Percentiles rank a stretch among this genome's conserved stretches.
Evolutionary conservation across 176 grass and related monocot genomes (phyloP).

Genomic region (Tillandsia fasciculata): DNA sequence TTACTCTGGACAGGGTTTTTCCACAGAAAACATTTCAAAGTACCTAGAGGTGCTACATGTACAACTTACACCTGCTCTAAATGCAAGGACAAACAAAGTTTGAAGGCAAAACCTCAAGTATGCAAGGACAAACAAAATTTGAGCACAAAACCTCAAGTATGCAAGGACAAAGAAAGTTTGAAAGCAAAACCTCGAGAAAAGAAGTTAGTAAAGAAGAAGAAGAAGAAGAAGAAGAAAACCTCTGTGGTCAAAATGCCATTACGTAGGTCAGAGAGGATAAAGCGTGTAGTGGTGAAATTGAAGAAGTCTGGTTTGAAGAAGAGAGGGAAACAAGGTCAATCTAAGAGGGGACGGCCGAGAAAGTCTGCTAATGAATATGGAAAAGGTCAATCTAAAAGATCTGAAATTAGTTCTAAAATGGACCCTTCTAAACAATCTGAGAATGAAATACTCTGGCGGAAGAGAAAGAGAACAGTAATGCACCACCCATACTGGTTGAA

Average conservation of each 20-base stretch:
- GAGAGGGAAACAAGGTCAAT: constrained; percentile 32
- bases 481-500: constrained; percentile 85
- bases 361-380: constrained; percentile 21
- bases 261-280: constrained; percentile 35
- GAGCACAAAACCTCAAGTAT: constrained; percentile 24
- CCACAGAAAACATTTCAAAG: constrained; percentile 88
- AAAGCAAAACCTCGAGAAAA: constrained; percentile 13
- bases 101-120: constrained; percentile 23
- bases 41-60: constrained; percentile 47
- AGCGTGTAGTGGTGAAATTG: constrained; percentile 36
- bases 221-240: constrained; percentile 33
- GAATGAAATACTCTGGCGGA: constrained; percentile 29
- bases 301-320: constrained; percentile 33
- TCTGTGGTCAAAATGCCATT: neutral
- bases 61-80: constrained; percentile 62
- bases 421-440: constrained; percentile 26
- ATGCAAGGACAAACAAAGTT: constrained; percentile 52
- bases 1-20: constrained; percentile 62
- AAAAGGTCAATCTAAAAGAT: constrained; percentile 35
- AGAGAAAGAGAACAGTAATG: constrained; percentile 65
- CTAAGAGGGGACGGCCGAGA: constrained; percentile 21
- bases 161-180: constrained; percentile 13
- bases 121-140: constrained; percentile 19
- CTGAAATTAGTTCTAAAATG: constrained; percentile 50
- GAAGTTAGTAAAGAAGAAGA: constrained; percentile 31